Percentiles rank a stretch among this genome's conserved stretches.
These are phyloP conservation scores for Paracamarosporium sp. DNA, from an alignment of 2,329 filamentous ascomycete species.

Conservation along the genomic window DNA sequence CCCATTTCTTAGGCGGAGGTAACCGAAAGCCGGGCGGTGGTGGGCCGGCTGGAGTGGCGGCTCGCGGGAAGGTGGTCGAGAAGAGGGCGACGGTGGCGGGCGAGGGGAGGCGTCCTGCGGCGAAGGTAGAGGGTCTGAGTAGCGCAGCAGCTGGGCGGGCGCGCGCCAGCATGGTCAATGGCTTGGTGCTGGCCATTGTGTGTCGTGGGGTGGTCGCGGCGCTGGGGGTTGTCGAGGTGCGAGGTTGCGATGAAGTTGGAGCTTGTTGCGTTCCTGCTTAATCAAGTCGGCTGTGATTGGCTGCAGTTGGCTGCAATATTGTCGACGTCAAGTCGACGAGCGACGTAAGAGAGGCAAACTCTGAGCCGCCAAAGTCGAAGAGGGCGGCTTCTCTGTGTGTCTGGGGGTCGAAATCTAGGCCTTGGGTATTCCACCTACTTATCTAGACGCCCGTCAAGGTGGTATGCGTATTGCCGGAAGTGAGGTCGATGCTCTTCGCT, in stretches of 20 bases:
- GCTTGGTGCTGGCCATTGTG: conserved; percentile 57
- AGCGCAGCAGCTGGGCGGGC: conserved; percentile 49
- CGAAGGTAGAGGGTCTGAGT: conserved; percentile 42
- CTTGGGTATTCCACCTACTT: too few relatives aligned
- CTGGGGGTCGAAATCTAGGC: too few relatives aligned
- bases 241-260: conserved; percentile 29
- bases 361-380: conserved; percentile 2
- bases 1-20: conserved; percentile 76
- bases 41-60: conserved; percentile 74
- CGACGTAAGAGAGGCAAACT: conserved; percentile 15
- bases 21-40: conserved; percentile 84
- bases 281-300: conserved; percentile 39
- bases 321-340: conserved; percentile 27
- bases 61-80: conserved; percentile 67
- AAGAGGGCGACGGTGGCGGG: conserved; percentile 64
- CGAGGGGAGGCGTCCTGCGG: conserved; percentile 44
- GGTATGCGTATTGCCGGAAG: not conserved
- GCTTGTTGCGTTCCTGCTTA: conserved; percentile 28
- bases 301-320: conserved; percentile 35
- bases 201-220: conserved; percentile 35
- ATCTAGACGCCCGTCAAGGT: not conserved
- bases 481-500: conserved; percentile 4
- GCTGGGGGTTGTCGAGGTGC: conserved; percentile 24
- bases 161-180: conserved; percentile 57
- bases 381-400: not conserved